phyloP scores from a whole-genome alignment of 495 filamentous ascomycete genomes.

The Sphaerosporella brunnea region DNA sequence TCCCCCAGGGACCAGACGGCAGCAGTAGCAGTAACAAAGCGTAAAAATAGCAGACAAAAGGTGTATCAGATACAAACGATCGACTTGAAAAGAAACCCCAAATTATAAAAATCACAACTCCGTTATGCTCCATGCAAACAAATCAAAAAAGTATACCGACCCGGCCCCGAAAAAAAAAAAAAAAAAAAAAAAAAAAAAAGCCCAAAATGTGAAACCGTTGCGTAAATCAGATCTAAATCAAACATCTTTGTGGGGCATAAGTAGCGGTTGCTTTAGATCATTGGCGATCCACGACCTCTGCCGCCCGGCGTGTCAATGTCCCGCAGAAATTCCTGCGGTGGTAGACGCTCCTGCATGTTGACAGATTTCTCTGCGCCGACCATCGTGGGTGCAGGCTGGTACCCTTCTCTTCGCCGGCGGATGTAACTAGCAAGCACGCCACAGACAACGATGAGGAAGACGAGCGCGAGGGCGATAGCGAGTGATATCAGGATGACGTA shows the following conservation, averaged over 20 bases:
- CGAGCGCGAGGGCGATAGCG: conserved; percentile 67
- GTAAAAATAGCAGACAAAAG: no score
- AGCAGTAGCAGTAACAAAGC: no score
- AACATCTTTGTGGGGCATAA: no score
- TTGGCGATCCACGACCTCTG: background rate
- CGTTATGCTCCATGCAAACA: background rate
- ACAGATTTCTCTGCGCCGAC: conserved; percentile 46
- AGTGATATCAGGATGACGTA: conserved; percentile 87
- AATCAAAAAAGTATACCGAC: no score
- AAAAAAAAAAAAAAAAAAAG: background rate
- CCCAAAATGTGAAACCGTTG: background rate
- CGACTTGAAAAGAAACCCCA: background rate
- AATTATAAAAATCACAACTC: background rate
- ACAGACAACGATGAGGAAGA: conserved; percentile 70
- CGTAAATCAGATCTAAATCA: background rate
- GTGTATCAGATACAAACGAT: no score
- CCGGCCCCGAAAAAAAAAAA: background rate
- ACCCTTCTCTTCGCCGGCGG: conserved; percentile 71
- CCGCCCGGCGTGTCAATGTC: background rate
- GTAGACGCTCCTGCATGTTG: conserved; percentile 55
- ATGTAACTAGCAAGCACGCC: conserved; percentile 71
- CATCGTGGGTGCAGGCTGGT: conserved; percentile 55
- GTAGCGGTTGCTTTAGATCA: conserved; percentile 4
- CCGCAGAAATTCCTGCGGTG: conserved; percentile 57
- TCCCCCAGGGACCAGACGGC: no score